Base-by-base conservation (phyloP, 805 yeast genomes). In the Lipomyces starkeyi region DNA sequence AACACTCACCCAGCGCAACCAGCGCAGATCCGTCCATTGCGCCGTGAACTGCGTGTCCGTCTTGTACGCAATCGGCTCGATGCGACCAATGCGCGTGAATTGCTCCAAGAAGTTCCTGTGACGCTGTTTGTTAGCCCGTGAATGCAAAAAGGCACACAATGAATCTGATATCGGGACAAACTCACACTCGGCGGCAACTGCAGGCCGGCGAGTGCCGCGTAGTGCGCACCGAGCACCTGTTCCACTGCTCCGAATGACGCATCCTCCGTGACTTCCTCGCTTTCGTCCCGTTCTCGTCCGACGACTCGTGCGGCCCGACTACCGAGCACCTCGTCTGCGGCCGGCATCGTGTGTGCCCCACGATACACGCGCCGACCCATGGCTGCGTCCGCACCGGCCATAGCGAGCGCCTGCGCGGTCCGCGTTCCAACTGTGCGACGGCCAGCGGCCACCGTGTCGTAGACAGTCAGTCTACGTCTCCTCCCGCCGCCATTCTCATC, bases 21-120 rank as follows among this genome's bases (percentile, higher is more conserved):
- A 65, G 67, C 20, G 68, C 68, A 20, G 40, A n/a, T 25, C 59
- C 68, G 60, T 65, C 68, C 35, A 65, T 27, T 37, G 49, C 59
- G 32, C 64, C 61, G 37, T 17, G 37, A 13, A 63, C 27, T 37
- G 62, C 58, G 58, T 25, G 58, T 34, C 58, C 55, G 20, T 43
- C 57, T 14, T 35, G 63, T 2, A 14, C 37, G 43, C 20, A 22
- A 29, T 25, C 54, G 8, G 67, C 63, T 9, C 65, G 57, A 9
- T 27, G 53, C 3, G 66, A 32, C 27, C 49, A 58, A 59, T 65
- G 40, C n/a, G 55, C 20, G 59, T 65, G 68, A 0, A 65, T 7
- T 27, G 63, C 65, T 4, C 6, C 32, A 25, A 65, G 59, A 32
- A 65, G 63, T 14, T 57, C 67, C 68, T 63, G 59, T 13, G 20